Conservation (phyloP, 2,329 filamentous ascomycete genomes). For the Erysiphe pulchra region DNA sequence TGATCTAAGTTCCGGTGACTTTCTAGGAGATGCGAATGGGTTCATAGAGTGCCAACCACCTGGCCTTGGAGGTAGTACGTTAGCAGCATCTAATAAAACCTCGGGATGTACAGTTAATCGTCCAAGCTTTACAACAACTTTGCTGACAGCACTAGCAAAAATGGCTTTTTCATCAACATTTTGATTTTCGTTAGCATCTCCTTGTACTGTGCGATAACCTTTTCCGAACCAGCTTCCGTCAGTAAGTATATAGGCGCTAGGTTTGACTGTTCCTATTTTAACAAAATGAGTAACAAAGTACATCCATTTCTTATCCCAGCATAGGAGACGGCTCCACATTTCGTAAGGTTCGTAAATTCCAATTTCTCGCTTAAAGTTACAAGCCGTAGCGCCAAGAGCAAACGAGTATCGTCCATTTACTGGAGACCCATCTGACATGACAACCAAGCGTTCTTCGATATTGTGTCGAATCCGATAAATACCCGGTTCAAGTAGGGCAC, state of each 20-base stretch:
- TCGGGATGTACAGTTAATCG: constrained; percentile 68
- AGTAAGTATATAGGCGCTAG: constrained; percentile 18
- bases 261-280: constrained; percentile 29
- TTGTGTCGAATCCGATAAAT: constrained; percentile 26
- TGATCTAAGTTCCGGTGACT: constrained; percentile 7
- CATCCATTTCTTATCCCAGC: constrained; percentile 64
- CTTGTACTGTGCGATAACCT: constrained; percentile 17
- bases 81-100: constrained; percentile 41
- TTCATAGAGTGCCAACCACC: constrained; percentile 29
- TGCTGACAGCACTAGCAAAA: constrained; percentile 46
- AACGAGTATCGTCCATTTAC: constrained; percentile 30
- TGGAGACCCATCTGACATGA: constrained; percentile 11
- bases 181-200: constrained; percentile 13
- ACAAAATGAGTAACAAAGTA: constrained; percentile 55
- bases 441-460: constrained; percentile 21
- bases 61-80: constrained; percentile 49
- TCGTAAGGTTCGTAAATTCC: constrained; percentile 42
- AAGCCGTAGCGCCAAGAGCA: constrained; percentile 47
- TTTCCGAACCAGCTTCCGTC: constrained; percentile 17
- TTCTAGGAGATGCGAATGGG: too few species aligned
- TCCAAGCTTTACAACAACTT: constrained; percentile 64
- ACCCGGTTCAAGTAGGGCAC: constrained; percentile 35
- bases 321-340: constrained; percentile 43
- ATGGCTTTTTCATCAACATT: constrained; percentile 33
- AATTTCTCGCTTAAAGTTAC: constrained; percentile 51